These are phyloP conservation scores for Leccinum imitatum DNA, from an alignment of 768 basidiomycete species.

Conservation along the genomic window DNA sequence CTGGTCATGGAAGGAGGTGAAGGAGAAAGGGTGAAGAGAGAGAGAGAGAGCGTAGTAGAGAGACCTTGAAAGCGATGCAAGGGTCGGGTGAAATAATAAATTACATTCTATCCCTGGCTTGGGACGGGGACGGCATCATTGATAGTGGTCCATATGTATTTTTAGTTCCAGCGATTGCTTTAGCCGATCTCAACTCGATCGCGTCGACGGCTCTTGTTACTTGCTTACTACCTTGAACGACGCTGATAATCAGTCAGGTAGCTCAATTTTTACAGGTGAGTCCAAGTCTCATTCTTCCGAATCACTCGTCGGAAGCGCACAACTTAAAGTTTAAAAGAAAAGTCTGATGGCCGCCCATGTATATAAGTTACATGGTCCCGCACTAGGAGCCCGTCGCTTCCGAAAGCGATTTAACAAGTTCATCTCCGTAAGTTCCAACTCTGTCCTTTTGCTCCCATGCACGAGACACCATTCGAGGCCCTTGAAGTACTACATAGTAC, in stretches of 20 bases:
- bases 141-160: neutral
- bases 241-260: too few species aligned
- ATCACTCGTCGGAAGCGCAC: neutral
- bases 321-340: neutral
- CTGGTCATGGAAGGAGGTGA: conserved; percentile 23
- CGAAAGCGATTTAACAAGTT: neutral
- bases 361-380: neutral
- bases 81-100: conserved; percentile 14
- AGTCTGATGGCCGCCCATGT: neutral
- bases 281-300: neutral
- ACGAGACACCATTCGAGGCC: neutral
- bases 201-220: too few species aligned
- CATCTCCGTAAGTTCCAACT: neutral
- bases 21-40: neutral
- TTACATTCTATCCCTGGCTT: neutral
- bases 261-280: too few species aligned
- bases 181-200: too few species aligned
- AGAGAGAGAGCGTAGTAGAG: neutral
- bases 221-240: too few species aligned
- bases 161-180: neutral
- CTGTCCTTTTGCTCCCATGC: neutral
- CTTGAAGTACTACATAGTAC: too few species aligned
- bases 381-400: neutral
- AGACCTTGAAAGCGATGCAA: conserved; percentile 14
- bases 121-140: too few species aligned